phyloP scores from a whole-genome alignment of 768 basidiomycete genomes.

The Tricholoma matsutake region DNA sequence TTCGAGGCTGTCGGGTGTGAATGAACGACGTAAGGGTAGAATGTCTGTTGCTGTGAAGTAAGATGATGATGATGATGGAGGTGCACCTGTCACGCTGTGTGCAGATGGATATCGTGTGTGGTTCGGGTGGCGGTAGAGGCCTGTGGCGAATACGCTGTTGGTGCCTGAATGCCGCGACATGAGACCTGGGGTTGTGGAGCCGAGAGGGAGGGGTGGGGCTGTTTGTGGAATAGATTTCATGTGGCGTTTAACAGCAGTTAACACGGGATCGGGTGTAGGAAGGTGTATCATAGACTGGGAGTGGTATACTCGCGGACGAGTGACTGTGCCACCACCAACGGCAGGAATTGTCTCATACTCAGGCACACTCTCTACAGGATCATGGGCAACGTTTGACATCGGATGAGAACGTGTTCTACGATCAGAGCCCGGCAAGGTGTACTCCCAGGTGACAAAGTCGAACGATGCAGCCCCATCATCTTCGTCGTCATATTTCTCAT shows the following conservation, averaged over 20 bases:
- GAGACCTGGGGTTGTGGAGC: conserved; percentile 24
- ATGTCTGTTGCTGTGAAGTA: conserved; percentile 14
- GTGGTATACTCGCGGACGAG: conserved; percentile 81
- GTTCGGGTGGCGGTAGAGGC: background rate
- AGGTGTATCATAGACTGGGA: conserved; percentile 72
- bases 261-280: conserved; percentile 16
- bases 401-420: conserved; percentile 26
- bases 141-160: conserved; percentile 10
- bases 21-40: conserved; percentile 31
- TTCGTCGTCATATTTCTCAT: conserved; percentile 33
- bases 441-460: conserved; percentile 72
- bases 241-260: conserved; percentile 12
- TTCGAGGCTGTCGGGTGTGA: conserved; percentile 50
- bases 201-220: conserved; percentile 16
- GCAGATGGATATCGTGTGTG: background rate
- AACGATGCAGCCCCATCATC: conserved; percentile 45
- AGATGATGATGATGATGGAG: conserved; percentile 3
- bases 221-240: background rate
- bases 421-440: conserved; percentile 44
- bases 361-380: conserved; percentile 37
- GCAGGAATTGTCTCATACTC: conserved; percentile 91
- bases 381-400: conserved; percentile 36
- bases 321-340: conserved; percentile 86
- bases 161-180: conserved; percentile 22
- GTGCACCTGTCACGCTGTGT: background rate